These are phyloP conservation scores for Saitozyma podzolica DNA, from an alignment of 768 basidiomycete species.

Conservation along the genomic window DNA sequence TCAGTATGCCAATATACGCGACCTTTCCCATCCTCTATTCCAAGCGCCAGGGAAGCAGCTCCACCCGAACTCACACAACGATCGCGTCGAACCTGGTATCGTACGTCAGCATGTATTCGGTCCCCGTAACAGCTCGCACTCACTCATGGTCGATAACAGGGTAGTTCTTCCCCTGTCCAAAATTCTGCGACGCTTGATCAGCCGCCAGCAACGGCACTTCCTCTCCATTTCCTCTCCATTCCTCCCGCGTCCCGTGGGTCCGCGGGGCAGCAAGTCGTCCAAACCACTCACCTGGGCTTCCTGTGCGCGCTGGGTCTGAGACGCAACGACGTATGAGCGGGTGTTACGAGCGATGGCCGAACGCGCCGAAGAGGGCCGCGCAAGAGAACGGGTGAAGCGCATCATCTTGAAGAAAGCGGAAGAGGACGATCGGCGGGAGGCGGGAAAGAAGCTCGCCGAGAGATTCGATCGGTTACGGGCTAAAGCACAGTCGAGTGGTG, in stretches of 20 bases:
- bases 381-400: conserved; percentile 12
- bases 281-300: conserved; percentile 44
- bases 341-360: conserved; percentile 11
- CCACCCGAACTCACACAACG: conserved; percentile 72
- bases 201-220: too few species aligned
- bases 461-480: too few species aligned
- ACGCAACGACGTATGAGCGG: conserved; percentile 37
- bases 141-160: conserved; percentile 92
- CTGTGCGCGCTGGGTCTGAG: conserved; percentile 42
- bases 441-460: too few species aligned
- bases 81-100: conserved; percentile 76
- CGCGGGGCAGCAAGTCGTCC: too few species aligned
- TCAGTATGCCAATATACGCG: conserved; percentile 7
- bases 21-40: conserved; percentile 8
- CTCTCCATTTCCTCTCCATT: background rate
- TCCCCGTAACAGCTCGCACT: background rate
- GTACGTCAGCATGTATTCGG: background rate
- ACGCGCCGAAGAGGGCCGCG: conserved; percentile 1
- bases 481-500: too few species aligned
- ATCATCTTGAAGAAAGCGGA: conserved; percentile 13
- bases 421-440: background rate
- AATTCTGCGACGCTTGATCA: conserved; percentile 25
- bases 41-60: background rate
- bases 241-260: background rate
- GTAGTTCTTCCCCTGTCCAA: conserved; percentile 59